Conservation (phyloP, 2,329 filamentous ascomycete genomes). For the Pestalotiopsis sp. region DNA sequence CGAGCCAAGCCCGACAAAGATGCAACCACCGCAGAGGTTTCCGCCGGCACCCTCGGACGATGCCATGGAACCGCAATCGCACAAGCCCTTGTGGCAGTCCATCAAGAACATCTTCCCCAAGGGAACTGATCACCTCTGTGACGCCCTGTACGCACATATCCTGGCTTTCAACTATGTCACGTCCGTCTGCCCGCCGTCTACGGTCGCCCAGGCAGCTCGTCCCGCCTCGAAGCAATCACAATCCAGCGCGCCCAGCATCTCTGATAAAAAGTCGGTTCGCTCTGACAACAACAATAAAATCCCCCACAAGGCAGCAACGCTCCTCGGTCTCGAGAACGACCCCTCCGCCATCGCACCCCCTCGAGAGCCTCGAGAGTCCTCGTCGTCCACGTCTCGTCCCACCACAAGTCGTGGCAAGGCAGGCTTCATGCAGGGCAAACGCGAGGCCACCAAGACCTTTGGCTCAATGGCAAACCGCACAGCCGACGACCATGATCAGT, state of each 20-base stretch:
- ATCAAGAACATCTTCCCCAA: slow-evolving; percentile 55
- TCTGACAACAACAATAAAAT: slow-evolving; percentile 25
- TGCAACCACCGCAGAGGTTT: slow-evolving; percentile 13
- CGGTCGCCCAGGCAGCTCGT: slow-evolving; percentile 12
- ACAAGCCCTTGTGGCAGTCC: slow-evolving; percentile 39
- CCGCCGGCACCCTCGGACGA: slow-evolving; percentile 13
- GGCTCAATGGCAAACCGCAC: slow-evolving; percentile 15
- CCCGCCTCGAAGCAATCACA: slow-evolving; percentile 27
- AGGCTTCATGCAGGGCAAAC: slow-evolving; percentile 22
- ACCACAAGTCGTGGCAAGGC: slow-evolving; percentile 22
- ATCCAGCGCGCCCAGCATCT: slow-evolving; percentile 18
- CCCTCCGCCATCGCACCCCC: slow-evolving; percentile 18
- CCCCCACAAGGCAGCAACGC: slow-evolving; percentile 48
- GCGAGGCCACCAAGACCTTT: slow-evolving; percentile 12
- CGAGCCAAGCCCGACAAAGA: slow-evolving; percentile 14
- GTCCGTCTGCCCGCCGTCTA: slow-evolving; percentile 34
- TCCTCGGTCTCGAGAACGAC: slow-evolving; percentile 48
- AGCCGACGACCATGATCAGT: slow-evolving; percentile 30
- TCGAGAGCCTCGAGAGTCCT: slow-evolving; percentile 11
- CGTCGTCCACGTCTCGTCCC: slow-evolving; percentile 17
- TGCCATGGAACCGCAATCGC: neutral
- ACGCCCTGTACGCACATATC: slow-evolving; percentile 61
- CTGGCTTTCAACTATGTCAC: slow-evolving; percentile 61
- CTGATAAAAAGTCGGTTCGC: slow-evolving; percentile 9
- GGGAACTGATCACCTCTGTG: slow-evolving; percentile 57